phyloP scores from a whole-genome alignment of 805 yeast species.

The Candida ovalis region DNA sequence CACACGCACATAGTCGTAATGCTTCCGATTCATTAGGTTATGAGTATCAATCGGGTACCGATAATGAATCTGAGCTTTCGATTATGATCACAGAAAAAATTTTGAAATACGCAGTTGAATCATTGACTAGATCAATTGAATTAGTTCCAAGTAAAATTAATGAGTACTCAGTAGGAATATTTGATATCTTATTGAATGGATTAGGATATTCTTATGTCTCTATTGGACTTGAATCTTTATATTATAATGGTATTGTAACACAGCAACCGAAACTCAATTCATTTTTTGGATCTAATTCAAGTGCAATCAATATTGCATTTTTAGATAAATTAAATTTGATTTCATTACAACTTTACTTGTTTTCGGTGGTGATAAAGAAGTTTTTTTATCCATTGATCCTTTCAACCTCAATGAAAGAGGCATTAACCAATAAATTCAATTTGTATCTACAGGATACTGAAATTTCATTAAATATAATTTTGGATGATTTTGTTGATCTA shows the following conservation, averaged over 20 bases:
- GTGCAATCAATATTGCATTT: slow-evolving; percentile 17
- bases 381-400: slow-evolving; percentile 69
- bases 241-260: slow-evolving; percentile 29
- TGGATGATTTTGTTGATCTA: slow-evolving; percentile 54
- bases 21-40: slow-evolving; percentile 1
- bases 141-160: slow-evolving; percentile 60
- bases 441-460: slow-evolving; percentile 39
- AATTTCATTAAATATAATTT: slow-evolving; percentile 56
- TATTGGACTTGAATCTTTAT: slow-evolving; percentile 68
- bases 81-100: slow-evolving; percentile 55
- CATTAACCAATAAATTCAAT: slow-evolving; percentile 22
- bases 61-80: slow-evolving; percentile 27
- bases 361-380: slow-evolving; percentile 70
- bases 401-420: slow-evolving; percentile 13
- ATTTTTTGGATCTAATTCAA: slow-evolving; percentile 22
- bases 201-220: slow-evolving; percentile 74
- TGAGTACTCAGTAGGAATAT: slow-evolving; percentile 58
- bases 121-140: slow-evolving; percentile 73
- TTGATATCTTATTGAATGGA: slow-evolving; percentile 63
- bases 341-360: slow-evolving; percentile 41
- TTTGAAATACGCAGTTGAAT: slow-evolving; percentile 69
- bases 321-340: slow-evolving; percentile 23
- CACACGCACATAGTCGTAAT: slow-evolving; percentile 1
- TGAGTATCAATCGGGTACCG: background rate
- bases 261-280: slow-evolving; percentile 26